Evolutionary conservation across 2,329 filamentous ascomycete species (phyloP), one percentile per base, ranked within the genome.

Genomic region (Colletotrichum cuscutae): DNA sequence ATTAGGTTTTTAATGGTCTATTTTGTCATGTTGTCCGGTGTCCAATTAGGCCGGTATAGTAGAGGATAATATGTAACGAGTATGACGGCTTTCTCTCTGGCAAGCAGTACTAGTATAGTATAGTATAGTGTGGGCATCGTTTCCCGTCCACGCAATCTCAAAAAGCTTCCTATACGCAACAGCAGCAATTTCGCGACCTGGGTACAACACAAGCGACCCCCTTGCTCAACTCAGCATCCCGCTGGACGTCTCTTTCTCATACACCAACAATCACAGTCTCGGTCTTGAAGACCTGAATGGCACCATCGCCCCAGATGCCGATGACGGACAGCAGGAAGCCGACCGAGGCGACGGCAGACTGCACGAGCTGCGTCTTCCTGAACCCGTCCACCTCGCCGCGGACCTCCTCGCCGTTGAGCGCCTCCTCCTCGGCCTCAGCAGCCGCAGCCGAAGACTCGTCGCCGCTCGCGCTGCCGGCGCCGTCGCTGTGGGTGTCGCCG

Each of bases 251-350:
- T 49, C 71, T 72, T 49, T 42, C 71, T 73, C 26, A 72, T 71
- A 73, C 63, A 19, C 68, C 71, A 32, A 74, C 63, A 7, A 76
- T 68, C 28, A 75, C 73, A 26, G 74, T 76, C 64, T 77, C 74
- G 53, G 42, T 69, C 68, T 75, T 68, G 67, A 74, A 76, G 37
- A 73, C 75, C 62, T 72, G 75, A 24, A 77, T 73, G 53, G 83
- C 84, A 30, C 90, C 89, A 79, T 92, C 91, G 5, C 90, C 91
- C 90, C 91, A 93, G 77, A 93, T 89, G 19, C 91, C 91, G 46
- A 92, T 82, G 22, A 92, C 85, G 24, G 90, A 87, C 84, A 93
- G 87, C 66, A 85, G 80, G 80, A 93, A 92, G 4, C 87, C 90
- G 56, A 89, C 69, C 4, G 88, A 87, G 2, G 89, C 85, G 35